A percentile compares a stretch with the other conserved stretches of the same genome.
Conservation (phyloP, 305 asterid species). For the Rubia peregrina region DNA sequence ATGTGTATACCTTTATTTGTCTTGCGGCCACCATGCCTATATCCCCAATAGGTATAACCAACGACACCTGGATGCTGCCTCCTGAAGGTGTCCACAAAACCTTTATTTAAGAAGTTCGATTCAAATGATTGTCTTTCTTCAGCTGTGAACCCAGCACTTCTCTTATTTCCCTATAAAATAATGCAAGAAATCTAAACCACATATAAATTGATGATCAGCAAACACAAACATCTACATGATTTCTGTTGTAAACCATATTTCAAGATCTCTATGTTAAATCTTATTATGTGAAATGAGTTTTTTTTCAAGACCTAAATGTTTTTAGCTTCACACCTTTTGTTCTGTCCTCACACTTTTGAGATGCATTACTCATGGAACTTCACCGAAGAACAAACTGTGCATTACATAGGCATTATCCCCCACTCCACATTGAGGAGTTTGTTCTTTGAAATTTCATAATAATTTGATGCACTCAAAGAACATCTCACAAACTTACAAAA, state of each 20-base stretch:
- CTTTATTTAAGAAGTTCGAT: constrained; percentile 59
- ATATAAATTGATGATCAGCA: not conserved
- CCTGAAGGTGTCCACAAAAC: constrained; percentile 88
- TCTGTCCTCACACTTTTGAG: not conserved
- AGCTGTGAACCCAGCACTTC: constrained; percentile 90
- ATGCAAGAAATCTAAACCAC: constrained; percentile 12
- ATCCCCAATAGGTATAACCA: constrained; percentile 96
- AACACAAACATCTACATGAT: not conserved
- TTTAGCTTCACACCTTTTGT: not conserved
- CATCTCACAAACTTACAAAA: too few relatives aligned
- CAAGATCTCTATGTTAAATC: not conserved
- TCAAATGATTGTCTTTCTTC: constrained; percentile 85
- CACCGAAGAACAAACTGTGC: not conserved
- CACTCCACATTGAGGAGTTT: too few relatives aligned
- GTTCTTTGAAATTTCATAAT: too few relatives aligned
- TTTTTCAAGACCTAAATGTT: not conserved
- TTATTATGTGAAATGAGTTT: not conserved
- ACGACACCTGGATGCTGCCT: constrained; percentile 84
- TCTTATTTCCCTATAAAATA: constrained; percentile 74
- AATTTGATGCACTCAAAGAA: too few relatives aligned
- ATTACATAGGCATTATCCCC: not conserved
- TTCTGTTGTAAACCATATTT: not conserved
- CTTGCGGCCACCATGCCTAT: constrained; percentile 79
- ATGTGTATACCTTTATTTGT: constrained; percentile 56
- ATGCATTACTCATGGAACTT: not conserved